Evolutionary conservation across 2,329 filamentous ascomycete genomes (phyloP), one percentile per base, ranked within the genome.

Genomic region (Phyllosticta ampelicida): DNA sequence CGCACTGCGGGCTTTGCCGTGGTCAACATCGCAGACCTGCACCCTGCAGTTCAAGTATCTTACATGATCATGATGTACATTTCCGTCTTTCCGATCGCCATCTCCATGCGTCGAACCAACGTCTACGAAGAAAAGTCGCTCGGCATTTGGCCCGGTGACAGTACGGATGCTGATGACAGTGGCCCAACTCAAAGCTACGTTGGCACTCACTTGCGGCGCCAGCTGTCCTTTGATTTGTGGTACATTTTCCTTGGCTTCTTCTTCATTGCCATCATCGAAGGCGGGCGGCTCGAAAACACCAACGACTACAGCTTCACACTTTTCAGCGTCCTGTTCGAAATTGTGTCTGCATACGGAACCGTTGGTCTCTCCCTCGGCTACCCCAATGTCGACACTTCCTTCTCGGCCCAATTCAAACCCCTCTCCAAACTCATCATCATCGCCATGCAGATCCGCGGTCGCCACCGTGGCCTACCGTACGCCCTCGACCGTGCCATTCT

Each of bases 61-160:
- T 97, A 96, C 74, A 78, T 97, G 73, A 86, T 97, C 72, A 97
- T 97, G 94, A 97, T 97, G 94, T 97, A 97, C 73, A 96, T 97
- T 62, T 96, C 91, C 60, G 89, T 96, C 60, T 95, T 96, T 65
- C 92, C 92, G 5, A 95, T 97, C 65, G 92, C 94, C 68, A 97
- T 97, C 66, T 94, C 89, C 6, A 87, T 97, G 65, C 90, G 92
- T 56, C 81, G 89, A 63, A 96, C 92, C 60, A 97, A 97, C 69
- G 92, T 96, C 2, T 97, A 97, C 75, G 92, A 96, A 72, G 92
- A 97, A 69, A 89, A 86, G 63, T 89, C 86, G 0, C 80, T 94
- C 0, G 89, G 89, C 5, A 83, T 95, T 28, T 90, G 87, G 67
- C 76, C 75, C 54, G 74, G 75, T 36, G 78, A 80, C 19, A 64